Base-by-base conservation (phyloP, 805 yeast species). In the Helenozyma rhizophorensis region DNA sequence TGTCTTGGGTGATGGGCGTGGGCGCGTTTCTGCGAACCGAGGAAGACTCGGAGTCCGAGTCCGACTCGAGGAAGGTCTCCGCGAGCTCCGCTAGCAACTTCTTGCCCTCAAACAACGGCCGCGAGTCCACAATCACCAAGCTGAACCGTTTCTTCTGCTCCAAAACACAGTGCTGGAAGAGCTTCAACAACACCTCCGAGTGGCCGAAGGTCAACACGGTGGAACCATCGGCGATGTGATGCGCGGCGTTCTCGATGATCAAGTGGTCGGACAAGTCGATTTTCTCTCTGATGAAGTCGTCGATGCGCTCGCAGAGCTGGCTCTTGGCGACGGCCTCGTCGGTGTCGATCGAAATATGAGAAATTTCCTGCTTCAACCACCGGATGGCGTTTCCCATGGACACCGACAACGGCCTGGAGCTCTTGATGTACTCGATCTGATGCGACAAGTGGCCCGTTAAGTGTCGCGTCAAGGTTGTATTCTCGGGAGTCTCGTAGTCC, bases 351-450 rank as follows among this genome's bases (percentile, higher is more conserved):
- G 88, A 80, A 30, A 90, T 76, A 26, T 75, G 71, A 1, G 96
- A 78, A 34, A 93, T 90, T 56, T 85, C 90, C 64, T 90, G 97
- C 53, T 93, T 93, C 43, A 93, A 71, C 96, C 97, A 89, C 50
- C 98, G 77, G 45, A 93, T 93, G 2, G 97, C 90, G 63, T 89
- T 93, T 34, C 98, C 98, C 98, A 93, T 93, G 1, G 96, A 76
- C 2, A 89, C 84, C 35, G 93, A 79, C 30, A 93, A 69, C 1
- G 97, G 97, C 42, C 98, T 76, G 3, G 96, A 89, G 8, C 86
- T 78, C 50, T 86, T 90, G 47, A 93, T 67, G 47, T 83, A 86
- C 55, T 90, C 98, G 44, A 93, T 93, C 61, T 93, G 98, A 52
- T 83, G 86, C 9, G 95, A 80, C 37, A 93, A 68, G 56, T 88